Base-by-base conservation (phyloP, 2,329 filamentous ascomycete genomes). In the Catunica adiposa region DNA sequence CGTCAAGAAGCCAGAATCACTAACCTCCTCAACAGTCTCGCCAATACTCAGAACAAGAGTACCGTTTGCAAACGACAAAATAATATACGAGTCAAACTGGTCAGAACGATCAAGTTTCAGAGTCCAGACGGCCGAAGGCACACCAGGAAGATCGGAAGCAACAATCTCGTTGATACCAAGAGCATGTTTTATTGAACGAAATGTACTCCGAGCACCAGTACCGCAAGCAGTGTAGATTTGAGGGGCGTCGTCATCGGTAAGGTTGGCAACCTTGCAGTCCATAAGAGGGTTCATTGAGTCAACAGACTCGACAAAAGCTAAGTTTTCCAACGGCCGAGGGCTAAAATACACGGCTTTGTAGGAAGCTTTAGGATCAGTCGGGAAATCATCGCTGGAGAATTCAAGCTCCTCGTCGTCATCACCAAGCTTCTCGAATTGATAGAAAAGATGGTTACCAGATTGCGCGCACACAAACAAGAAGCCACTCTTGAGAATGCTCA, bases 141-240 rank as follows among this genome's bases (percentile, higher is more conserved):
- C 82, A 64, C 87, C 86, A 8, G 89, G 89, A 38, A 96, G 72
- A 64, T 92, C 86, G 0, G 89, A 95, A 58, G 92, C 88, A n/a
- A 96, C 89, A 58, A 96, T 92, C 66, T 97, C 89, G 38, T 89
- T 86, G 2, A 97, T 89, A 63, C 94, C 86, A 31, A 98, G 70
- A 4, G 90, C 92, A 66, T 99, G 89, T 65, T 92, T 92, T 55
- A 97, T 77, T 50, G 84, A 94, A 62, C 90, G 80, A 71, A 98
- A 96, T 5, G 84, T 84, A 67, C 90, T 96, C 60, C 87, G 79
- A 47, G 89, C 87, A 8, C 90, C 88, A 58, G 85, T 86, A 8
- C 94, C 92, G 64, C 86, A 94, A 42, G 95, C 80, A 0, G 89
- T 84, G 68, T 96, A 98, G 23, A 99, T 94, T 65, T 98, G 94